Evolutionary conservation across 148 eudicot species (phyloP), one percentile per base, ranked within the genome.

Genomic region (Oxyria digyna): DNA sequence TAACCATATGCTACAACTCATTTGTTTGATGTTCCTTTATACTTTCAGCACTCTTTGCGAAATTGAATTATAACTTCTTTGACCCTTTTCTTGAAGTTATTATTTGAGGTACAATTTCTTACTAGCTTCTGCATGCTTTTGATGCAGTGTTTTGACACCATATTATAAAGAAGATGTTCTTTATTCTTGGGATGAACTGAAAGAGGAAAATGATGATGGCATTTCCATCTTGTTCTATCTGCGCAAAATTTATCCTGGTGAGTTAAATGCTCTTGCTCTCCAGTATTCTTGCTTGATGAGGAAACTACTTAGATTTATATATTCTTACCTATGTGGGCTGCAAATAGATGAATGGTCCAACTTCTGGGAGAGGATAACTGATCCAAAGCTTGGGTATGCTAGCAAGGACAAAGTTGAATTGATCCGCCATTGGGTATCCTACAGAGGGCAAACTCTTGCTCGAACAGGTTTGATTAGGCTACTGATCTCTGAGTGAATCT

Each of bases 241-340:
- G 76, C 90, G 91, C 81, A 94, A 84, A 77, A 94, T 94, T 67
- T 94, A 94, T 85, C 99, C 99, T 49, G 99, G 99, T 91, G 77
- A 74, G 81, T 71, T 68, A 45, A 70, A 11, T 46, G 31, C 68
- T 67, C 72, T 29, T 52, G 31, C 62, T 59, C 74, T 20, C 37
- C 21, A 12, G 67, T 48, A 32, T 69, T 42, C 48, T 14, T 74
- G 62, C 54, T 65, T 24, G 68, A 10, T 35, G 49, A 55, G 37
- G 20, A 38, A 69, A 5, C 75, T 5, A 35, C 21, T 13, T 43
- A 5, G 62, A 73, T 57, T 31, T 2, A 50, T 65, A 27, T 66
- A 4, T 67, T 11, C 3, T 35, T 57, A 42, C 11, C 17, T 67
- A 42, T n/a, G 74, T 29, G 70, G 67, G 49, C 29, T 75, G 69